phyloP scores from a whole-genome alignment of 2,329 filamentous ascomycete genomes.

The Neonectria neomacrospora region DNA sequence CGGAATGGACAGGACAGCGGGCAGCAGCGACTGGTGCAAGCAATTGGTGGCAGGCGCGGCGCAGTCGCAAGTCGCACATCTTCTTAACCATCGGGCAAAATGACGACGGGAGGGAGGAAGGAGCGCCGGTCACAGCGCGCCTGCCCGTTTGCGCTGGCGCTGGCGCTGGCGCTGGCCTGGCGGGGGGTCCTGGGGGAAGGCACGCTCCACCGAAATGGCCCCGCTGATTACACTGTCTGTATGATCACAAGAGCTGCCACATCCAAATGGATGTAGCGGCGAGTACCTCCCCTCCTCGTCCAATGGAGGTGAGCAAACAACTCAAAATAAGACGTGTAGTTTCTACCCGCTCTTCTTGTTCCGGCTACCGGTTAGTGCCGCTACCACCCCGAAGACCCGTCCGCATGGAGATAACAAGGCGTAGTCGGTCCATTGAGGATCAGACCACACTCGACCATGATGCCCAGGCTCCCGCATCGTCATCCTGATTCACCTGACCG shows the following conservation, averaged over 20 bases:
- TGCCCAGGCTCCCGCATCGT: slow-evolving; percentile 10
- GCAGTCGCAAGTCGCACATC: neutral
- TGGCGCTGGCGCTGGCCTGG: slow-evolving; percentile 10
- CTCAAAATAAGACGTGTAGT: neutral
- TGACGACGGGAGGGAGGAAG: too few relatives aligned
- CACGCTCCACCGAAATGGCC: slow-evolving; percentile 11
- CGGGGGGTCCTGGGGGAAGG: slow-evolving; percentile 3
- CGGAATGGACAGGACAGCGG: slow-evolving; percentile 28
- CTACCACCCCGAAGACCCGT: neutral
- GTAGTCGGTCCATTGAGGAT: neutral
- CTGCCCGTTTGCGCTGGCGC: slow-evolving; percentile 1
- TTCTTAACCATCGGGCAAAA: neutral
- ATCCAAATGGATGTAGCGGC: neutral
- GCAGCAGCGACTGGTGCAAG: slow-evolving; percentile 11
- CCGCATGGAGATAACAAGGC: neutral
- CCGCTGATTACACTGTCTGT: slow-evolving; percentile 3
- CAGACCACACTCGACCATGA: slow-evolving; percentile 8
- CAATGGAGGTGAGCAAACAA: neutral
- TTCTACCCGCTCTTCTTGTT: neutral
- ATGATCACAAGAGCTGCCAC: slow-evolving; percentile 5
- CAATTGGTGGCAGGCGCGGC: slow-evolving; percentile 3
- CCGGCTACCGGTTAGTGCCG: neutral
- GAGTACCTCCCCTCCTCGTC: neutral
- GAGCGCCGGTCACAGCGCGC: slow-evolving; percentile 1
- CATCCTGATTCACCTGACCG: slow-evolving; percentile 18